phyloP scores from a whole-genome alignment of 257 asterid genomes.

The Solanum dulcamara region DNA sequence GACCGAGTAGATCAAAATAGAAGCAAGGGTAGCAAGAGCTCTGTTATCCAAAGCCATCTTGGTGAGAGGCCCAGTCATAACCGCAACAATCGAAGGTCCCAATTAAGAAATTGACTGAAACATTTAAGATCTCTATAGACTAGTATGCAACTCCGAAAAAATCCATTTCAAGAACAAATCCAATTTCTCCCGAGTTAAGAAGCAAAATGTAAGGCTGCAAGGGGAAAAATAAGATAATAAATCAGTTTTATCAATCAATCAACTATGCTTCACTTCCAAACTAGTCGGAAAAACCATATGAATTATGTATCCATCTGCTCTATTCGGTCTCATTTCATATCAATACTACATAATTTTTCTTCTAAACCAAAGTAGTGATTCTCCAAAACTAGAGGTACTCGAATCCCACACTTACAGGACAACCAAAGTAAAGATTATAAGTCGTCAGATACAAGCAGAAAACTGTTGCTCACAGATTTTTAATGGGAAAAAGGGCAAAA shows the following conservation, averaged over 20 bases:
- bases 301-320: background rate
- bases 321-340: background rate
- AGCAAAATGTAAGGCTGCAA: background rate
- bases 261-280: background rate
- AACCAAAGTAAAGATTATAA: background rate
- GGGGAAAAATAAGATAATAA: background rate
- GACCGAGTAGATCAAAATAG: conserved; percentile 30
- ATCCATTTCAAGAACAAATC: conserved; percentile 1
- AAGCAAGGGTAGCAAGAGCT: conserved; percentile 15
- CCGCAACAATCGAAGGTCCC: background rate
- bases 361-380: background rate
- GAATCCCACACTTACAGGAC: background rate
- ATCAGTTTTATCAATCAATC: background rate
- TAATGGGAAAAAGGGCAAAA: background rate
- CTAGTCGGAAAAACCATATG: background rate
- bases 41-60: conserved; percentile 14
- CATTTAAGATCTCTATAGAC: background rate
- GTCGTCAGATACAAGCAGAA: background rate
- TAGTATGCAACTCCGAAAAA: conserved; percentile 1
- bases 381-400: background rate
- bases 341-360: background rate
- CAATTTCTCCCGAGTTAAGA: background rate
- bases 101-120: background rate
- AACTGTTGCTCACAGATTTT: background rate
- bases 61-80: conserved; percentile 5